Conservation (phyloP, 2,329 filamentous ascomycete species). For the Nannizzia gypsea region DNA sequence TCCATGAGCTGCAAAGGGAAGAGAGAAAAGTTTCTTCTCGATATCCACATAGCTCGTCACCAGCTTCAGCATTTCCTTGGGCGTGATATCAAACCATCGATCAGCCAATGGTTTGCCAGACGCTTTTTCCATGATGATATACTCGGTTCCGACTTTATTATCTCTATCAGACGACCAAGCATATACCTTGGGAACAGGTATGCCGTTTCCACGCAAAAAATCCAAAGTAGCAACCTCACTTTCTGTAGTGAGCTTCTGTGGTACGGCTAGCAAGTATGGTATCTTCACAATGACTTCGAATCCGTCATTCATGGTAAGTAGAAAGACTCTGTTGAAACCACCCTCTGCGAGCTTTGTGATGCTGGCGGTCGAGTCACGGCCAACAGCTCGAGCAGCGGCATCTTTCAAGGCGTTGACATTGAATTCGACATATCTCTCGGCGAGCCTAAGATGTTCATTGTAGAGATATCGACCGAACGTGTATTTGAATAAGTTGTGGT, state of each 20-base stretch:
- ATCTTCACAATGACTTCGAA: constrained; percentile 19
- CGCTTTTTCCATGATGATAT: constrained; percentile 30
- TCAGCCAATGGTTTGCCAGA: constrained; percentile 22
- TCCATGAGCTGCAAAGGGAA: constrained; percentile 9
- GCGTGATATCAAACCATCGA: constrained; percentile 20
- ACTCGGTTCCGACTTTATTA: constrained; percentile 31
- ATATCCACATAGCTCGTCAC: constrained; percentile 14
- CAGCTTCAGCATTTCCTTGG: constrained; percentile 10
- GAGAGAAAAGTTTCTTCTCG: constrained; percentile 11
- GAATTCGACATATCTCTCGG: constrained; percentile 11
- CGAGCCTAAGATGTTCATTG: constrained; percentile 1
- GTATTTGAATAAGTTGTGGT: no score
- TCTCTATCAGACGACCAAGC: constrained; percentile 23
- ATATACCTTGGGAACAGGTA: constrained; percentile 29
- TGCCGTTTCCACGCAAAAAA: constrained; percentile 12
- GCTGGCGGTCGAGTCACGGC: constrained; percentile 4
- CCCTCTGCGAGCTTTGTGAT: constrained; percentile 19
- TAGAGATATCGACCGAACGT: no score
- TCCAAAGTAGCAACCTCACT: constrained; percentile 27
- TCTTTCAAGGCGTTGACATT: constrained; percentile 12
- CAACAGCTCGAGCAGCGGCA: constrained; percentile 7
- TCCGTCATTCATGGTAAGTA: constrained; percentile 17
- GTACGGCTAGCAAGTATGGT: constrained; percentile 17
- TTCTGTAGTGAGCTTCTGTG: constrained; percentile 17
- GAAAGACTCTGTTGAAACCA: constrained; percentile 19